phyloP scores from a whole-genome alignment of 345 rosid genomes.

The Excoecaria cochinchinensis region DNA sequence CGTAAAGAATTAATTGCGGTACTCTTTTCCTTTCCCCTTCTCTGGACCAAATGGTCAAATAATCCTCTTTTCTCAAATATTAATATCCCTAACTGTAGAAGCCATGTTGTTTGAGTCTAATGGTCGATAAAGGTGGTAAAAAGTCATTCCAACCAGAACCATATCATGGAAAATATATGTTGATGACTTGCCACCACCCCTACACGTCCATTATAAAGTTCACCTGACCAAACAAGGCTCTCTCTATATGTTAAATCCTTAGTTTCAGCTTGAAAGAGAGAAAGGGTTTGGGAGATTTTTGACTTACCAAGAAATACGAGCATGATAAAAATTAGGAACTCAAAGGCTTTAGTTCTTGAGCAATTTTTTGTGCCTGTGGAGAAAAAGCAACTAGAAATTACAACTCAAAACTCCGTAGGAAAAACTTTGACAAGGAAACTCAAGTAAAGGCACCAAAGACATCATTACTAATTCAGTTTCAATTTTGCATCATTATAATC shows the following conservation, averaged over 20 bases:
- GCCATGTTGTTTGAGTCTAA: neutral
- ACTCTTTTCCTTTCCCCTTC: slow-evolving; percentile 7
- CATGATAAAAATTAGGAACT: neutral
- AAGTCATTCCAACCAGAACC: neutral
- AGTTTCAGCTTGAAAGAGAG: neutral
- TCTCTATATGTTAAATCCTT: neutral
- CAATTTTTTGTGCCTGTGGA: neutral
- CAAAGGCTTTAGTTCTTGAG: neutral
- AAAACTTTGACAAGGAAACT: neutral
- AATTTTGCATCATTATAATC: neutral
- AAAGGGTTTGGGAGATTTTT: neutral
- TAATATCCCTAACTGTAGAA: neutral
- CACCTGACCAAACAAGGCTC: neutral
- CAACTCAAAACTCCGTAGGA: neutral
- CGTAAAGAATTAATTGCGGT: slow-evolving; percentile 46
- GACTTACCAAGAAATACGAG: too few relatives aligned
- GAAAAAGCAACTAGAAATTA: neutral
- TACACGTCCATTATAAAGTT: neutral
- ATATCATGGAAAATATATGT: neutral
- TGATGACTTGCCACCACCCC: neutral
- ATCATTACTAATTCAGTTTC: neutral
- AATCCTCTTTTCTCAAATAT: too few relatives aligned
- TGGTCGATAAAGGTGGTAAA: neutral
- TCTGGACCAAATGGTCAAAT: neutral
- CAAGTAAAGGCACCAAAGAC: neutral